phyloP scores from a whole-genome alignment of 441 rosid species.

The Dalechampia spathulata region DNA sequence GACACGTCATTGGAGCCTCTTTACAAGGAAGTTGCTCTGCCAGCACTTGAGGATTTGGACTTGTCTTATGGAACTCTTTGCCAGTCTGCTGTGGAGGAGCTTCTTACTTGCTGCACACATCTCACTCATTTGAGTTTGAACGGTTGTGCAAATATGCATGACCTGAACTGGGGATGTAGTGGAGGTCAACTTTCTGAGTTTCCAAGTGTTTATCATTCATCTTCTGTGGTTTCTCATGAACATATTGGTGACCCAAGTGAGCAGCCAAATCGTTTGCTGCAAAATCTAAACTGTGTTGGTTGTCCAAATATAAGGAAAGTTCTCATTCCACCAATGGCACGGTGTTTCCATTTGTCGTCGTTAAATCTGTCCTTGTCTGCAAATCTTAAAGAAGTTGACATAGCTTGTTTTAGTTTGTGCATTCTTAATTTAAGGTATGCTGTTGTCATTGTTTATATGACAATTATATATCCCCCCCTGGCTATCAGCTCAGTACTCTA shows the following conservation, averaged over 20 bases:
- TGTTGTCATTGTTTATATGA: background rate
- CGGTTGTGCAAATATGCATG: constrained; percentile 91
- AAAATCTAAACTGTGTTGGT: constrained; percentile 88
- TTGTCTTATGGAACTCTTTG: constrained; percentile 90
- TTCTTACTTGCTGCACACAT: constrained; percentile 86
- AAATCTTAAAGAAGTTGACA: constrained; percentile 84
- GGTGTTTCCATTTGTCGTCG: constrained; percentile 63
- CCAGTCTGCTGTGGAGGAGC: constrained; percentile 88
- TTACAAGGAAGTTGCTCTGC: constrained; percentile 78
- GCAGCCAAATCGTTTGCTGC: constrained; percentile 62
- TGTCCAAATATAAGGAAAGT: constrained; percentile 91
- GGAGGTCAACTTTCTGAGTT: constrained; percentile 34
- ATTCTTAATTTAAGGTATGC: constrained; percentile 78
- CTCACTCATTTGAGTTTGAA: constrained; percentile 92
- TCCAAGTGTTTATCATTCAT: constrained; percentile 20
- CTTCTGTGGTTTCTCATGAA: constrained; percentile 21
- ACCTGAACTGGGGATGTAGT: constrained; percentile 74
- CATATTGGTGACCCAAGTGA: constrained; percentile 29
- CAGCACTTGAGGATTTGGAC: constrained; percentile 76
- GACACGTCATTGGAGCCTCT: constrained; percentile 89
- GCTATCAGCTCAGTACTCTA: constrained; percentile 6
- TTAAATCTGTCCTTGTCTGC: constrained; percentile 79
- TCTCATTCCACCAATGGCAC: constrained; percentile 65
- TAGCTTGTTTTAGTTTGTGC: constrained; percentile 63
- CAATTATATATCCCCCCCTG: background rate